Conservation (phyloP, 257 asterid species). For the Verbascum thapsus region DNA sequence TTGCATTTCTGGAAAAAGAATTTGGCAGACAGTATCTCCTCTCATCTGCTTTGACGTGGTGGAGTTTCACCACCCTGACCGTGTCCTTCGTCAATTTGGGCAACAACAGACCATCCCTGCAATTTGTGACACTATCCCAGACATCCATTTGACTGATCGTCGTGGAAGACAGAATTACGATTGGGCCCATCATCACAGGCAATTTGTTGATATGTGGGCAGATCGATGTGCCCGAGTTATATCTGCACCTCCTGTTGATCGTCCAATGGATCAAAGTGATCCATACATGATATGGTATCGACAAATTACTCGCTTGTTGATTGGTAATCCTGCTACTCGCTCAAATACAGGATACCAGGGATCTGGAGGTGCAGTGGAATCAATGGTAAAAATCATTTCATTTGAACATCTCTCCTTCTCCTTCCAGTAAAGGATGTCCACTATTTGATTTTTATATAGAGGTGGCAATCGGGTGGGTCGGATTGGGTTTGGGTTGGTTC, state of each 20-base stretch:
- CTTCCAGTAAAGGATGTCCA: no score
- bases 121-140: slow-evolving; percentile 65
- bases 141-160: slow-evolving; percentile 73
- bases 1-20: slow-evolving; percentile 62
- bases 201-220: slow-evolving; percentile 72
- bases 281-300: slow-evolving; percentile 76
- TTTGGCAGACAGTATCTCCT: slow-evolving; percentile 72
- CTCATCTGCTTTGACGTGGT: slow-evolving; percentile 80
- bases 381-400: slow-evolving; percentile 47
- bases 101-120: slow-evolving; percentile 65
- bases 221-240: slow-evolving; percentile 50
- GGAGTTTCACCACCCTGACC: slow-evolving; percentile 78
- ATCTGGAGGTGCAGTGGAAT: slow-evolving; percentile 61
- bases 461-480: no score
- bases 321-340: slow-evolving; percentile 75
- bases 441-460: no score
- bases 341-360: slow-evolving; percentile 58
- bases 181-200: slow-evolving; percentile 80
- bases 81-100: slow-evolving; percentile 75
- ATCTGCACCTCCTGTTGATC: slow-evolving; percentile 44
- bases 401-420: slow-evolving; percentile 11
- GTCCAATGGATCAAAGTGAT: slow-evolving; percentile 60
- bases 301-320: slow-evolving; percentile 60
- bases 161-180: slow-evolving; percentile 83
- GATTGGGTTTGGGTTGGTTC: no score